These are phyloP conservation scores for Calonectria pteridis DNA, from an alignment of 2,329 filamentous ascomycete species.

Conservation along the genomic window DNA sequence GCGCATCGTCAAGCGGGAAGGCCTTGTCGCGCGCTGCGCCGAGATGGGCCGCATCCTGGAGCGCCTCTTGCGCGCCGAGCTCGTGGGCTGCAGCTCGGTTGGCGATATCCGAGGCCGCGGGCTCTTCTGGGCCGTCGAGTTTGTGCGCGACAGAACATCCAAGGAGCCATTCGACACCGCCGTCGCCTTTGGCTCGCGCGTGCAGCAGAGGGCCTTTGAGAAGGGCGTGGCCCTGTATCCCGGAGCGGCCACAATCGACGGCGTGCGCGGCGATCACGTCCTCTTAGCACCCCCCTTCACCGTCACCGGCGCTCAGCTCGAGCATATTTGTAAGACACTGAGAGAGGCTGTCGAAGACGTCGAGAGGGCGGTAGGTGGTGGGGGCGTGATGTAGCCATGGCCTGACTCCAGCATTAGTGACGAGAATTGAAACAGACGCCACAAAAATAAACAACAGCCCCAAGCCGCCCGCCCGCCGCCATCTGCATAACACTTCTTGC, in stretches of 20 bases:
- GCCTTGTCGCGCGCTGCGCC: constrained; percentile 42
- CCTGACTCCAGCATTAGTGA: constrained; percentile 8
- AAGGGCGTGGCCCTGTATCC: constrained; percentile 67
- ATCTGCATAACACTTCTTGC: not conserved
- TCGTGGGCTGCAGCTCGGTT: constrained; percentile 6
- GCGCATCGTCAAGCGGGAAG: constrained; percentile 51
- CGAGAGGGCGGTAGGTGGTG: constrained; percentile 6
- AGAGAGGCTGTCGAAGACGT: constrained; percentile 29
- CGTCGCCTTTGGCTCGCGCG: constrained; percentile 42
- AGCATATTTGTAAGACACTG: constrained; percentile 21
- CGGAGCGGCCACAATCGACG: constrained; percentile 70
- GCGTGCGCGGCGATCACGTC: constrained; percentile 75
- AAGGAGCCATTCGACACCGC: constrained; percentile 52
- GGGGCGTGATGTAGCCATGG: constrained; percentile 4
- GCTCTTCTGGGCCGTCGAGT: constrained; percentile 62
- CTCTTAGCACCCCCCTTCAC: constrained; percentile 80
- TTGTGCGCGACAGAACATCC: constrained; percentile 51
- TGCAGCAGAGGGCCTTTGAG: constrained; percentile 48
- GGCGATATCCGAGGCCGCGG: constrained; percentile 35
- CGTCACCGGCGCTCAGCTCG: constrained; percentile 55
- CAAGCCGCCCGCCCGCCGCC: not conserved
- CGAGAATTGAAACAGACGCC: constrained; percentile 1
- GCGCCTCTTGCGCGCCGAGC: not conserved
- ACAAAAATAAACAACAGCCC: not conserved
- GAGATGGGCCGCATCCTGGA: constrained; percentile 22